Evolutionary conservation across 495 filamentous ascomycete species (phyloP).

Genomic region (Parmelia sp.): DNA sequence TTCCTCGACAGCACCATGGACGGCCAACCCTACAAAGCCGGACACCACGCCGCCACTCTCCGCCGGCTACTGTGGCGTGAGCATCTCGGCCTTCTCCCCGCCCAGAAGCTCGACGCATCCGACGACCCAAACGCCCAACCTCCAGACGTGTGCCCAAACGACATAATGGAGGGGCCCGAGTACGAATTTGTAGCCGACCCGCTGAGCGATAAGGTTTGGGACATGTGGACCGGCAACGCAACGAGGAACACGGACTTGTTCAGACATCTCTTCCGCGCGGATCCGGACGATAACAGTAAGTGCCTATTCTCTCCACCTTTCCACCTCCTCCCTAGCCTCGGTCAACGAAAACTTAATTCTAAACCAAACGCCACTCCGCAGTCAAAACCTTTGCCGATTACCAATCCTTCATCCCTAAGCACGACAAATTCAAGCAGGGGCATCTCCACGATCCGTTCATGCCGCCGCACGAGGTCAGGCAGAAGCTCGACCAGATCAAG

Average conservation of each 20-base stretch:
- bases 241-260: conserved; percentile 78
- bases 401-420: conserved; percentile 61
- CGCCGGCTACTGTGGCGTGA: conserved; percentile 87
- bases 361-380: conserved; percentile 22
- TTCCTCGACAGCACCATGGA: conserved; percentile 71
- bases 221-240: conserved; percentile 71
- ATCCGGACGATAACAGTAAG: conserved; percentile 78
- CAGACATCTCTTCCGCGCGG: conserved; percentile 81
- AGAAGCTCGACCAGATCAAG: conserved; percentile 70
- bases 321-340: too few relatives aligned
- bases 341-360: neutral
- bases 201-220: conserved; percentile 72
- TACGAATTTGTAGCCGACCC: conserved; percentile 80
- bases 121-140: conserved; percentile 76
- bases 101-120: conserved; percentile 64
- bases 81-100: conserved; percentile 75
- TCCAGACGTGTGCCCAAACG: conserved; percentile 67
- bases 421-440: conserved; percentile 64
- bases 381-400: conserved; percentile 87
- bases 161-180: conserved; percentile 54
- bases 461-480: conserved; percentile 59
- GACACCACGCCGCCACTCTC: conserved; percentile 70
- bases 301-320: neutral
- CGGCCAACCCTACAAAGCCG: conserved; percentile 66
- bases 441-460: conserved; percentile 77